These are phyloP conservation scores for Lyophyllum shimeji DNA, from an alignment of 768 basidiomycete species.

Conservation along the genomic window DNA sequence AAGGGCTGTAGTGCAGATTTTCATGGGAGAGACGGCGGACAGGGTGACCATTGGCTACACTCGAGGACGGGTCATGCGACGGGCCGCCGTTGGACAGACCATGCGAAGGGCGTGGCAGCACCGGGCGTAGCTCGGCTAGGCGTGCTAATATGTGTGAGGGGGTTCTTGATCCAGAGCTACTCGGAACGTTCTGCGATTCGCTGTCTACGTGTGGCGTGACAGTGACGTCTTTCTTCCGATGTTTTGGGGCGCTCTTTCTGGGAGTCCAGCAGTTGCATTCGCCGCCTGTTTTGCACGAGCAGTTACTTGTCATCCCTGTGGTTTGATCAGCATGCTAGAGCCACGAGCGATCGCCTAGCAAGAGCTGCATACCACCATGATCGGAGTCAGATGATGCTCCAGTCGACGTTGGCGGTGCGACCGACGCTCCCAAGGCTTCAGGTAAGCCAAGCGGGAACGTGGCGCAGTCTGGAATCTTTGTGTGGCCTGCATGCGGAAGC, in stretches of 20 bases:
- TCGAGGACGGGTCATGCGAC: conserved; percentile 48
- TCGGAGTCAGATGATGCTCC: conserved; percentile 59
- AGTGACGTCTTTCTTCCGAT: conserved; percentile 26
- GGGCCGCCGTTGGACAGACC: conserved; percentile 30
- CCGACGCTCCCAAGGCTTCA: conserved; percentile 65
- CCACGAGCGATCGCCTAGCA: conserved; percentile 36
- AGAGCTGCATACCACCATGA: conserved; percentile 60
- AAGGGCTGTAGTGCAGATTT: conserved; percentile 59
- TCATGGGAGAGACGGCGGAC: conserved; percentile 51
- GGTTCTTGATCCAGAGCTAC: conserved; percentile 18
- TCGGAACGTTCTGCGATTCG: conserved; percentile 7
- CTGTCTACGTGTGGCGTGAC: conserved; percentile 10
- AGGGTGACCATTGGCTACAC: conserved; percentile 37
- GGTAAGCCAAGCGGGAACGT: conserved; percentile 82
- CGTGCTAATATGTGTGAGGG: conserved; percentile 57
- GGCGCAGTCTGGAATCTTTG: conserved; percentile 65
- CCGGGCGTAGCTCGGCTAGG: conserved; percentile 65
- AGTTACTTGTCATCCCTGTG: conserved; percentile 40
- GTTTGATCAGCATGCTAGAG: conserved; percentile 44
- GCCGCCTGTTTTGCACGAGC: conserved; percentile 51
- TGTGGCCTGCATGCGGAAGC: conserved; percentile 43
- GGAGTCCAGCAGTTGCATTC: conserved; percentile 61
- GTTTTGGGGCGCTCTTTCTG: conserved; percentile 40
- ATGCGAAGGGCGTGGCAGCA: conserved; percentile 58
- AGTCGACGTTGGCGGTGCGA: conserved; percentile 48